Evolutionary conservation across 225 moss, liverwort and hornwort species (phyloP), one percentile per base, ranked within the genome.

Genomic region (Thuidium tamariscinum): DNA sequence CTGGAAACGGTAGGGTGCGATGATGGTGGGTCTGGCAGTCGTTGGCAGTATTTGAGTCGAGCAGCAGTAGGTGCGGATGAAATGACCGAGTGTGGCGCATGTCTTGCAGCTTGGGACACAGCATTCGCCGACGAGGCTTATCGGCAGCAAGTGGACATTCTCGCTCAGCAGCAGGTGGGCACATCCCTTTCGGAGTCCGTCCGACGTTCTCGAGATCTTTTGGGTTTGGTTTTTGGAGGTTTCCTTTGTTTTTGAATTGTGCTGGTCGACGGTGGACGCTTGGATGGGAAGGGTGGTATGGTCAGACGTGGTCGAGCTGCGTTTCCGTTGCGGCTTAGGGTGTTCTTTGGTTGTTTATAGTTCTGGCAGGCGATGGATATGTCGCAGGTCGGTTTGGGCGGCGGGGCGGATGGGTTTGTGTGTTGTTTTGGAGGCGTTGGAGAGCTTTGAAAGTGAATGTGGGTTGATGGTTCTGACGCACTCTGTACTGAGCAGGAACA

Each of bases 41-140:
- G 16, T 36, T 48, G 23, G 41, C 23, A 22, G 20, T 79, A 10
- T 9, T 63, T 16, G 48, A 81, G 86, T 77, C 56, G n/a, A 67
- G 46, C 55, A 76, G 36, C 74, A 57, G 87, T 61, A 76, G 68
- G 54, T 37, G 39, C 17, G 52, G 49, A 57, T 87, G 84, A 60
- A 68, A 13, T 74, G 85, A 83, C 70, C 16, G 80, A 39, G 29
- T 82, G 22, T 23, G 37, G 69, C 82, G 85, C 48, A 83, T 92
- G 80, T 88, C 5, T 79, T 88, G 88, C 94, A 98, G 98, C 93
- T 91, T 98, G 98, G 98, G 95, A 98, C 89, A 98, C 95, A 21
- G 90, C 97, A 26, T 96, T 98, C 60, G 97, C 97, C 26, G 97
- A 98, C 92, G 97, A 98, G 92, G 97, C 98, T 15, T 98, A 98